Base-by-base conservation (phyloP, 495 filamentous ascomycete genomes). In the Neurospora sp. region DNA sequence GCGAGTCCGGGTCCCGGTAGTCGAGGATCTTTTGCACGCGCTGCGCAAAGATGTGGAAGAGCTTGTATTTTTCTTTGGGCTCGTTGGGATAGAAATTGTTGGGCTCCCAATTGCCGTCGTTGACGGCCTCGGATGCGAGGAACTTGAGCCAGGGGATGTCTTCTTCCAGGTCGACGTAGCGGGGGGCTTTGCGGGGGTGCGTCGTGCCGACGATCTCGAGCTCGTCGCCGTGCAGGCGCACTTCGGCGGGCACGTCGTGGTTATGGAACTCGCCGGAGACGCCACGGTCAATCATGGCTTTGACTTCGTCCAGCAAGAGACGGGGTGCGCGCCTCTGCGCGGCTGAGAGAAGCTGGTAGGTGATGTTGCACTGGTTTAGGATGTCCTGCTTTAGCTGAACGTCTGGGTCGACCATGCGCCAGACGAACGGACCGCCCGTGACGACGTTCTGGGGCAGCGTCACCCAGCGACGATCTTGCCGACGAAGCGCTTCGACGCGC, bases 31-130 rank as follows among this genome's bases (percentile, higher is more conserved):
- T 78, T 74, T 77, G 70, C 44, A 82, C 73, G 18, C 77, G 73
- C 7, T n/a, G 37, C 8, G 79, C 78, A 69, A 82, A 82, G 68
- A 78, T 72, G 14, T 59, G 76, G 66, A 79, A 80, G 9, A 79
- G 73, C 38, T 71, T 71, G 27, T 78, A 76, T 48, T 75, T 76
- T 7, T 73, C 71, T 39, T 31, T 70, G 3, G 76, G 73, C 31
- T 22, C 40, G 46, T 76, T 59, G 12, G 73, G 74, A 0, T 59
- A 18, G 5, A 75, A 66, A 35, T 37, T 69, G 38, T 70, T 61
- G 69, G 22, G 59, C 46, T 44, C 44, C 73, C 71, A 80, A 40
- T 72, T 78, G 42, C 39, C 66, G 66, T 59, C 35, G 69, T 75
- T 77, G 46, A 75, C 76, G 18, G 73, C 71, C 46, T 73, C 73